These are phyloP conservation scores for Inga laurina DNA, from an alignment of 306 rosid genomes.

Conservation along the genomic window DNA sequence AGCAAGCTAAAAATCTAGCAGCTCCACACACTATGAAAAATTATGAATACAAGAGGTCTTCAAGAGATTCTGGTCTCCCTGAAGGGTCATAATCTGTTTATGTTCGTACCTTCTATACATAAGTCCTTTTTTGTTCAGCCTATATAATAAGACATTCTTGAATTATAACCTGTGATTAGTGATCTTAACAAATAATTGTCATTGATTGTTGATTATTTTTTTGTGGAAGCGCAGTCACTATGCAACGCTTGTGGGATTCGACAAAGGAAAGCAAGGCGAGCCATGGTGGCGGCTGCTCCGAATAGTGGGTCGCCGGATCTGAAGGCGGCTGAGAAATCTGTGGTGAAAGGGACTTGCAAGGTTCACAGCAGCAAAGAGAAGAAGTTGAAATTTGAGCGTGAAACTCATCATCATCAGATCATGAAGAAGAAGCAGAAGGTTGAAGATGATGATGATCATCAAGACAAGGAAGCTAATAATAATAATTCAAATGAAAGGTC, in stretches of 20 bases:
- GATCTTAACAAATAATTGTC: background rate
- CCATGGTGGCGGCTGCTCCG: constrained; percentile 68
- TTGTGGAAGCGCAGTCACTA: constrained; percentile 53
- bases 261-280: constrained; percentile 94
- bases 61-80: background rate
- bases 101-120: background rate
- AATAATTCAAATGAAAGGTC: constrained; percentile 21
- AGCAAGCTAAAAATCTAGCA: too few species aligned
- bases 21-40: background rate
- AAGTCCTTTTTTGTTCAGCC: background rate
- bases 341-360: constrained; percentile 32
- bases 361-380: constrained; percentile 32
- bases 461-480: background rate
- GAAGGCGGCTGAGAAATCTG: constrained; percentile 24
- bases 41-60: background rate
- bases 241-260: constrained; percentile 98
- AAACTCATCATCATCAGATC: background rate
- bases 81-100: background rate
- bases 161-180: background rate
- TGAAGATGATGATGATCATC: constrained; percentile 14
- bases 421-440: constrained; percentile 1
- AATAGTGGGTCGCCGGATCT: constrained; percentile 49
- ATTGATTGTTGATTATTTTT: background rate
- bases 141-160: background rate
- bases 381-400: background rate